These are phyloP conservation scores for Candida sp. DNA, from an alignment of 1,139 yeast genomes.

Conservation along the genomic window DNA sequence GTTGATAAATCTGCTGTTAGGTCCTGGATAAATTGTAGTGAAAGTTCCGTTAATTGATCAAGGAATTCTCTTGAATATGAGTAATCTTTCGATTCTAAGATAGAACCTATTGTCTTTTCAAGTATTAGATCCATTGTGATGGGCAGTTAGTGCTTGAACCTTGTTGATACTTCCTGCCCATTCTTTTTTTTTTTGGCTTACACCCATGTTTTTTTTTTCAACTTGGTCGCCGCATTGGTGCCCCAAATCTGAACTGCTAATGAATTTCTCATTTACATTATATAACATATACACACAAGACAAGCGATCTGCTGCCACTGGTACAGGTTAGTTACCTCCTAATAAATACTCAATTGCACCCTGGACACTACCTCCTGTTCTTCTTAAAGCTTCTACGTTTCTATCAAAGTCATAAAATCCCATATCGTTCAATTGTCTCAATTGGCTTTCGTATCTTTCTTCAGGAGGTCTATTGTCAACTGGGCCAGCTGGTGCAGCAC, in stretches of 20 bases:
- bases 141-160: neutral
- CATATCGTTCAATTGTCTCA: constrained; percentile 94
- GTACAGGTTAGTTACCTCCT: constrained; percentile 10
- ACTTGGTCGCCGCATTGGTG: no score
- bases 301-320: neutral
- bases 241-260: no score
- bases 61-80: constrained; percentile 47
- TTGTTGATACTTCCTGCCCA: neutral
- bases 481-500: constrained; percentile 39
- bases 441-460: constrained; percentile 88
- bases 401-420: constrained; percentile 95
- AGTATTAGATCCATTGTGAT: constrained; percentile 34
- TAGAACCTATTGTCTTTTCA: constrained; percentile 33
- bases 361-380: constrained; percentile 97
- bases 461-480: constrained; percentile 93
- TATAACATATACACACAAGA: neutral
- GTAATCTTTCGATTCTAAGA: constrained; percentile 41
- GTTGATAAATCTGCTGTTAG: constrained; percentile 53
- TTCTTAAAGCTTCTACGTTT: constrained; percentile 88
- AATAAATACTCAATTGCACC: constrained; percentile 93
- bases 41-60: constrained; percentile 48
- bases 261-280: neutral
- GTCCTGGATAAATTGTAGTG: constrained; percentile 54
- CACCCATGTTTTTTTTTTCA: neutral
- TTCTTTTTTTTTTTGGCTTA: neutral